Evolutionary conservation across 2,329 filamentous ascomycete genomes (phyloP), one percentile per base, ranked within the genome.

Genomic region (Zymoseptoria tritici): DNA sequence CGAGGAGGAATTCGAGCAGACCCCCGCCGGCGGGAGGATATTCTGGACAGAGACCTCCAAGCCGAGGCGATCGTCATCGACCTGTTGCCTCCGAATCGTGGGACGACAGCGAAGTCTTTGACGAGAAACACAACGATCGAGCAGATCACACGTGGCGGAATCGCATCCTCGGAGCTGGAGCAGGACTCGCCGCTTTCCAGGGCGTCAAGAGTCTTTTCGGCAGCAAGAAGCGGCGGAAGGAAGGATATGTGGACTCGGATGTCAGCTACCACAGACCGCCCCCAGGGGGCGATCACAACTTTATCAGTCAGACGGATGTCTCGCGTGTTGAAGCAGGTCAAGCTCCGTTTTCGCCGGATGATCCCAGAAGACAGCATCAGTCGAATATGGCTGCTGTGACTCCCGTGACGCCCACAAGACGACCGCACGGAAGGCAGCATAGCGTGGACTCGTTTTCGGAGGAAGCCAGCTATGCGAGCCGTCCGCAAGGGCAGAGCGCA

Each of bases 151-250:
- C 76, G 0, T 81, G 79, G 79, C 72, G 74, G 26, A 73, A 80
- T 58, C 72, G 77, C 9, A 59, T 81, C 4, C 62, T 80, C 8
- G 78, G 76, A 21, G 78, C 74, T 61, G 76, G 73, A 16, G 78
- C 75, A 36, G 78, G 77, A 9, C 69, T 79, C n/a, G 77, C 76
- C 36, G 72, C 70, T 42, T 69, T 71, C 46, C 60, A 72, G 66
- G 66, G 71, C 9, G 62, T 70, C 1, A 70, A 74, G 70, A 73
- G 88, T 83, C 63, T 85, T 84, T 11, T 90, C 86, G 65, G 64
- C 52, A 74, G 77, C 19, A 81, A 82, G 52, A 78, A 79, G 24
- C 69, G 76, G 72, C 60, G 74, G 51, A 80, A 85, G 62, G 78
- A 80, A 46, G 79, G 80, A 58, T 78, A 79, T 31, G 79, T 81